Base-by-base conservation (phyloP, 331 rosid genomes). In the Malus hybrid region DNA sequence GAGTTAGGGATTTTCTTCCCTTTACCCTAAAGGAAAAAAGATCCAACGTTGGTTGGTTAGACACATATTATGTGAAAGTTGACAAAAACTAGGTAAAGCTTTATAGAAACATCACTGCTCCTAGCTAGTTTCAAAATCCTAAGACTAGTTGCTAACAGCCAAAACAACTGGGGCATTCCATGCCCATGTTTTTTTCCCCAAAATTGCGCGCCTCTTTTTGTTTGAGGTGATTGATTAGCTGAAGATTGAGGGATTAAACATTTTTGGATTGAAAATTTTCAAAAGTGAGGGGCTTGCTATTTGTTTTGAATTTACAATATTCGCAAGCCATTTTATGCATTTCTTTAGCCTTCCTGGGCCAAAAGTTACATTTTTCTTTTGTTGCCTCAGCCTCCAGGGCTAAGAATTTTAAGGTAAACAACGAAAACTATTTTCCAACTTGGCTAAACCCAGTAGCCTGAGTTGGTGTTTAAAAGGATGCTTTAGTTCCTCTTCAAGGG, bases 121-220 rank as follows among this genome's bases (percentile, higher is more conserved):
- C 63, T 57, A 67, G 36, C 63, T 71, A 65, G 59, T 65, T 67
- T 83, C 79, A 85, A 81, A 79, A 73, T 65, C 74, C 91, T 79
- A 82, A 76, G 74, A 80, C 86, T 81, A 83, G 63, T 82, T 80
- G 84, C 83, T 78, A 83, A 83, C 88, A 77, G 80, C 87, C 86
- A 89, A 90, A 89, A 89, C 79, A 83, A 76, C 62, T 80, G 86
- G 90, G 93, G 88, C 88, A 84, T 77, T 91, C 90, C 81, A 81
- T 86, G 93, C 81, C 94, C 91, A 48, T 55, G 63, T 74, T 57
- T 27, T 76, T 65, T 67, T 15, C 56, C 79, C 83, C 73, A 80
- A 85, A 83, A 71, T 16, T 48, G 60, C 34, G 9, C 87, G 87
- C 80, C 81, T 83, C 78, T 74, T 29, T 80, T 66, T 52, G 57